Evolutionary conservation across 805 yeast species (phyloP).

Genomic region (Metschnikowia similis): DNA sequence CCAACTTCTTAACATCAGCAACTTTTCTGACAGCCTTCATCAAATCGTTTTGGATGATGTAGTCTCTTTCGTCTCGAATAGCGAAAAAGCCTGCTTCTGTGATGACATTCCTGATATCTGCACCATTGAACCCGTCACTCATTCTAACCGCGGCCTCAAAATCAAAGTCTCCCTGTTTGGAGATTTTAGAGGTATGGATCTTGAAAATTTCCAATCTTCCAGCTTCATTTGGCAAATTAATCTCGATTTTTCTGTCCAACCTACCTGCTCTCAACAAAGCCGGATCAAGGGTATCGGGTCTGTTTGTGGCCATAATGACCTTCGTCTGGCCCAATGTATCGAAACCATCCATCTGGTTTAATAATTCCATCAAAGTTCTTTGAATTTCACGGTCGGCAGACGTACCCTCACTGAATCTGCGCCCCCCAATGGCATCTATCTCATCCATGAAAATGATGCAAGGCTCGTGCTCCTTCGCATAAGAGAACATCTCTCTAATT

Average conservation of each 20-base stretch:
- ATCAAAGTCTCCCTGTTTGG: slow-evolving; percentile 93
- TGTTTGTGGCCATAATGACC: slow-evolving; percentile 98
- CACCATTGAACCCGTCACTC: slow-evolving; percentile 99
- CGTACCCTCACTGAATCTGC: slow-evolving; percentile 96
- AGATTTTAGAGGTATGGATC: slow-evolving; percentile 81
- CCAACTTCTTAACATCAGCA: slow-evolving; percentile 93
- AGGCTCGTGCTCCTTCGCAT: slow-evolving; percentile 97
- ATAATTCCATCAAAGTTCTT: slow-evolving; percentile 93
- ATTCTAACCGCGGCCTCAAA: slow-evolving; percentile 95
- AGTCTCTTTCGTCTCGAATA: slow-evolving; percentile 95
- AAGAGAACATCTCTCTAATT: slow-evolving; percentile 96
- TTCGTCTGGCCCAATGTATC: slow-evolving; percentile 95
- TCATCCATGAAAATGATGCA: slow-evolving; percentile 98
- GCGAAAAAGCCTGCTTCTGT: slow-evolving; percentile 99
- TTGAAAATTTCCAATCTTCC: slow-evolving; percentile 93
- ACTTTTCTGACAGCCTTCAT: slow-evolving; percentile 98
- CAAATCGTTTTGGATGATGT: slow-evolving; percentile 86
- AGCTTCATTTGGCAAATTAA: slow-evolving; percentile 91
- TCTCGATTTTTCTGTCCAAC: slow-evolving; percentile 93
- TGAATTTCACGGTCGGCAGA: slow-evolving; percentile 98
- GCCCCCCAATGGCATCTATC: slow-evolving; percentile 97
- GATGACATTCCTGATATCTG: slow-evolving; percentile 92
- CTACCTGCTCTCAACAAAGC: slow-evolving; percentile 97
- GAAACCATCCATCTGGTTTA: slow-evolving; percentile 98
- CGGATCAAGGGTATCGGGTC: slow-evolving; percentile 98